These are phyloP conservation scores for Apiotrichum veenhuisii DNA, from an alignment of 1,284 basidiomycete genomes.

Conservation along the genomic window DNA sequence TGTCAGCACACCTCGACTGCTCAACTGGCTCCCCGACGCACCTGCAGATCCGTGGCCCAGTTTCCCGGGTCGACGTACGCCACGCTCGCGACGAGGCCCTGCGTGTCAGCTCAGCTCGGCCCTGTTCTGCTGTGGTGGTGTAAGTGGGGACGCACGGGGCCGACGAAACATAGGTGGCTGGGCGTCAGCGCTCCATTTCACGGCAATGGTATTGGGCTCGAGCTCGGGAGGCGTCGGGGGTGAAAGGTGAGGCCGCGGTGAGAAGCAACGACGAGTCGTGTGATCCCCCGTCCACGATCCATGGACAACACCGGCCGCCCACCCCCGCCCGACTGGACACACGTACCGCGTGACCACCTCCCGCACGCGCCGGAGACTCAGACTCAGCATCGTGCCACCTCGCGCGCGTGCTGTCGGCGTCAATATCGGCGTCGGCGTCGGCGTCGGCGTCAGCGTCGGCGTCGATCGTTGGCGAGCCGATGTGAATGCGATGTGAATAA, in stretches of 20 bases:
- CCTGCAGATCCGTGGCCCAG: slow-evolving; percentile 35
- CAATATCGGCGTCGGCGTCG: no score
- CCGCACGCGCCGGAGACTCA: slow-evolving; percentile 1
- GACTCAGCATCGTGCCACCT: no score
- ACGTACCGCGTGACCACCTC: slow-evolving; percentile 7
- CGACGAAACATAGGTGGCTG: neutral
- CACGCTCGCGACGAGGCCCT: slow-evolving; percentile 47
- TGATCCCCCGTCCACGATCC: no score
- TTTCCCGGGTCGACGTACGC: slow-evolving; percentile 49
- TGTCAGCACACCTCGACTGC: neutral
- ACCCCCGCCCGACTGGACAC: neutral
- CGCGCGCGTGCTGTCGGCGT: neutral
- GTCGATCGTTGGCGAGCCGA: no score
- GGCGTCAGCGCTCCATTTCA: neutral
- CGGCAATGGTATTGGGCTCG: no score
- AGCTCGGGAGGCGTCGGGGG: no score
- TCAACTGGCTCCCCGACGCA: slow-evolving; percentile 39
- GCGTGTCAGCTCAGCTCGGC: slow-evolving; percentile 21
- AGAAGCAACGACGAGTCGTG: no score
- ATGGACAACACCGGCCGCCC: neutral
- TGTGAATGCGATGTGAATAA: no score
- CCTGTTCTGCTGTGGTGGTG: slow-evolving; percentile 21
- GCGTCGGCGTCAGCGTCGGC: no score
- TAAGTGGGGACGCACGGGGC: neutral
- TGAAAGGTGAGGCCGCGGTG: no score